These are phyloP conservation scores for Podaxis sp. DNA, from an alignment of 768 basidiomycete species.

Conservation along the genomic window DNA sequence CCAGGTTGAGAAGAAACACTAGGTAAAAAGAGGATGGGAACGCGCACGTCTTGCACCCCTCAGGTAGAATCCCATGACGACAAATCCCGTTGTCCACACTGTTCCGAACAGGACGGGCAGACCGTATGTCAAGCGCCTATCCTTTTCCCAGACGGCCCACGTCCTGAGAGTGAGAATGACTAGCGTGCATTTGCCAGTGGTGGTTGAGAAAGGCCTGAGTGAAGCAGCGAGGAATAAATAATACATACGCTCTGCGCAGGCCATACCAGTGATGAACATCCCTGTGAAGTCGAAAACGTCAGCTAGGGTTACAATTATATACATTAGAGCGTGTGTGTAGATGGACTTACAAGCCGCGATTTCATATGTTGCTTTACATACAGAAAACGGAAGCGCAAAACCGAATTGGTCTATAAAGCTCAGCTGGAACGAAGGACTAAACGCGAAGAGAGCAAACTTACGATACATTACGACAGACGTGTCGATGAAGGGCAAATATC, in stretches of 20 bases:
- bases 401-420: slow-evolving; percentile 9
- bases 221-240: background rate
- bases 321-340: background rate
- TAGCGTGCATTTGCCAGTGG: background rate
- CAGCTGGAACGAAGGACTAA: background rate
- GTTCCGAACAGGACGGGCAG: slow-evolving; percentile 3
- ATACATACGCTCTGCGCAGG: slow-evolving; percentile 14
- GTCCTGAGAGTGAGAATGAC: slow-evolving; percentile 16
- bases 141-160: slow-evolving; percentile 15
- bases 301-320: background rate
- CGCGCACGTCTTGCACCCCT: background rate
- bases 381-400: background rate
- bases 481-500: slow-evolving; percentile 17
- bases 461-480: slow-evolving; percentile 14
- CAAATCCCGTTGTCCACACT: slow-evolving; percentile 8
- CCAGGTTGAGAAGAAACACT: background rate
- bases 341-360: slow-evolving; percentile 12
- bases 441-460: background rate
- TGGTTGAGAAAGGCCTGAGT: background rate
- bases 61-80: slow-evolving; percentile 7
- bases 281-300: background rate
- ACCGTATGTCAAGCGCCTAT: slow-evolving; percentile 1
- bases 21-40: background rate
- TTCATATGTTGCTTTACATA: slow-evolving; percentile 4
- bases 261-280: slow-evolving; percentile 16